phyloP scores from a whole-genome alignment of 306 rosid species.

The Dalbergia oliveri region DNA sequence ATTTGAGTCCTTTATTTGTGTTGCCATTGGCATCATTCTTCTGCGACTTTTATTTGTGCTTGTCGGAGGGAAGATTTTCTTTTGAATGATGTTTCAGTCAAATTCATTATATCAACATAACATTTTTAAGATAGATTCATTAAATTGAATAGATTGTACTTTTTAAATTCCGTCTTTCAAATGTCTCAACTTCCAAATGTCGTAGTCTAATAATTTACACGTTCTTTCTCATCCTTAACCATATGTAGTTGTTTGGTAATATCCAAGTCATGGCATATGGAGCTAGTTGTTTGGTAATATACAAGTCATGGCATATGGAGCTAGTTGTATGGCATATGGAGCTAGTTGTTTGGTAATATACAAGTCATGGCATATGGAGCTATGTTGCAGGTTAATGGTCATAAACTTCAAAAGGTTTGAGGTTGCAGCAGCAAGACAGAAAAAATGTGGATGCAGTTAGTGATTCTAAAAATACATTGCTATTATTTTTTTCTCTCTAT shows the following conservation, averaged over 20 bases:
- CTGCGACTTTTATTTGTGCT: constrained; percentile 8
- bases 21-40: constrained; percentile 14
- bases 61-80: background rate
- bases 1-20: background rate
- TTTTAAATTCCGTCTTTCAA: background rate
- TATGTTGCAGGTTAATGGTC: constrained; percentile 56
- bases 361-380: constrained; percentile 59
- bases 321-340: too few species aligned
- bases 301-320: too few species aligned
- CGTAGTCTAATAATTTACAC: constrained; percentile 31
- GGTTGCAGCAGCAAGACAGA: constrained; percentile 49
- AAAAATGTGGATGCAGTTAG: constrained; percentile 49
- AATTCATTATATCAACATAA: constrained; percentile 26
- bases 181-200: constrained; percentile 3
- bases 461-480: constrained; percentile 43
- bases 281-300: too few species aligned
- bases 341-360: too few species aligned
- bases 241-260: constrained; percentile 48
- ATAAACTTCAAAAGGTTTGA: constrained; percentile 63
- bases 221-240: constrained; percentile 66
- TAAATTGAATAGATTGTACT: constrained; percentile 31
- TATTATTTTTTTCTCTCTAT: background rate
- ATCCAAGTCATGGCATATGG: background rate
- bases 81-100: constrained; percentile 12
- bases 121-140: constrained; percentile 23